A percentile compares a stretch with the other conserved stretches of the same genome.
These are phyloP conservation scores for Pouteria campechiana DNA, from an alignment of 179 eudicot genomes.

Conservation along the genomic window DNA sequence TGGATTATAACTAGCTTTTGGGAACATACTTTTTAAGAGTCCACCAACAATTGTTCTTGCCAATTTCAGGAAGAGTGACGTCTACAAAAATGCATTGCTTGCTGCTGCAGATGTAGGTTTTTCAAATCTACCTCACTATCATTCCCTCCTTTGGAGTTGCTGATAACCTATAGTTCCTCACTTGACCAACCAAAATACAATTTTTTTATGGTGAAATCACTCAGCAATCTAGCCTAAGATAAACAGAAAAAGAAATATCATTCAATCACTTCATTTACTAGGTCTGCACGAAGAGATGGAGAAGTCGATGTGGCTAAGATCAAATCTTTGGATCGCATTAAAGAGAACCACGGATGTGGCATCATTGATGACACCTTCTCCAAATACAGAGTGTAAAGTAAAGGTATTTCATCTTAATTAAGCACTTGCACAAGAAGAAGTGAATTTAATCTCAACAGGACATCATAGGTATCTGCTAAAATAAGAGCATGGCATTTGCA, in stretches of 20 bases:
- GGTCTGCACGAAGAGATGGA: background rate
- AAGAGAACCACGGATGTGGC: conserved; percentile 57
- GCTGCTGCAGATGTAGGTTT: no score
- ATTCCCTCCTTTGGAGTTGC: no score
- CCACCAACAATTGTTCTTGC: no score
- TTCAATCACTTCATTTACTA: background rate
- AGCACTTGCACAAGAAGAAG: conserved; percentile 27
- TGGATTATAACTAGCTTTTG: no score
- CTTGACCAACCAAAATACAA: conserved; percentile 85
- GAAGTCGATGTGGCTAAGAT: conserved; percentile 22
- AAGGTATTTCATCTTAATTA: conserved; percentile 48
- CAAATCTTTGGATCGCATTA: conserved; percentile 51
- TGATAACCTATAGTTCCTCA: no score
- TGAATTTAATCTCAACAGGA: background rate
- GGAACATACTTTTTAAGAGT: no score
- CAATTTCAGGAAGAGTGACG: no score
- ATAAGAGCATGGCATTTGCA: background rate
- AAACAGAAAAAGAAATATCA: conserved; percentile 2
- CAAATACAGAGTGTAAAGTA: conserved; percentile 53
- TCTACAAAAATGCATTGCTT: no score
- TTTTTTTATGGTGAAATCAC: conserved; percentile 58
- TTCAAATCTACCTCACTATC: no score
- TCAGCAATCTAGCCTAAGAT: conserved; percentile 66
- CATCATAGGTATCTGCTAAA: background rate
- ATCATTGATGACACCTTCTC: conserved; percentile 58